A percentile compares a stretch with the other conserved stretches of the same genome.
phyloP scores from a whole-genome alignment of 495 filamentous ascomycete genomes.

The Friedmanniomyces endolithicus region DNA sequence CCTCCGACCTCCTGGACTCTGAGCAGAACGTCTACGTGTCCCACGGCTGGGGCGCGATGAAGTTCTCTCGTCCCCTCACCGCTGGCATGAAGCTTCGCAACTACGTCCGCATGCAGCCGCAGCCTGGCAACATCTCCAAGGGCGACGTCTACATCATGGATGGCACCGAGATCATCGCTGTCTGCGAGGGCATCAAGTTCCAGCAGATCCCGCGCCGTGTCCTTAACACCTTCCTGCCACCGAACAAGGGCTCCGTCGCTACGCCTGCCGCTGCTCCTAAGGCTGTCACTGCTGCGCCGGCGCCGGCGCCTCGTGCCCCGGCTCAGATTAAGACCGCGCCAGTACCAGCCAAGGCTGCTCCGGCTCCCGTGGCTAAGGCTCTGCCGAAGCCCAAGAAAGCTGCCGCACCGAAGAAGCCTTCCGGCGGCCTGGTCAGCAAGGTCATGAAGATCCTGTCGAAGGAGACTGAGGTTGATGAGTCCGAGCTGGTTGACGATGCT shows the following conservation, averaged over 20 bases:
- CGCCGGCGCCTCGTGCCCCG: not conserved
- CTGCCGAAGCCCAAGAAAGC: constrained; percentile 22
- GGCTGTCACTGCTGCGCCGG: constrained; percentile 1
- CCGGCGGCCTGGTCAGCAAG: constrained; percentile 26
- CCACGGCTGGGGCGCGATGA: constrained; percentile 33
- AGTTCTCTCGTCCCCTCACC: constrained; percentile 28
- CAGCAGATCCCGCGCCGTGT: constrained; percentile 35
- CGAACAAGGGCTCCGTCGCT: constrained; percentile 21
- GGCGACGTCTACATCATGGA: constrained; percentile 36
- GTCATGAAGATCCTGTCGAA: constrained; percentile 35
- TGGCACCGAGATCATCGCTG: constrained; percentile 31
- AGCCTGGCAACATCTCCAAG: constrained; percentile 31
- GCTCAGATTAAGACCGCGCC: constrained; percentile 9
- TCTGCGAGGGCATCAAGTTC: constrained; percentile 34
- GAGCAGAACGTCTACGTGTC: constrained; percentile 38
- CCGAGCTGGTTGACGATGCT: constrained; percentile 34
- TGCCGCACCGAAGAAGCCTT: constrained; percentile 17
- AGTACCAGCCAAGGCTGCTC: constrained; percentile 10
- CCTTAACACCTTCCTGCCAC: constrained; percentile 31
- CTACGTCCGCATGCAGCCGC: constrained; percentile 35
- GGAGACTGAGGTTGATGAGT: constrained; percentile 34
- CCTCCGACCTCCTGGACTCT: constrained; percentile 35
- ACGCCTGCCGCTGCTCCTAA: constrained; percentile 15
- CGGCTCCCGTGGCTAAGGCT: constrained; percentile 15
- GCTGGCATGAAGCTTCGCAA: constrained; percentile 31